Base-by-base conservation (phyloP, 129 eudicot species). In the Tagetes erecta region DNA sequence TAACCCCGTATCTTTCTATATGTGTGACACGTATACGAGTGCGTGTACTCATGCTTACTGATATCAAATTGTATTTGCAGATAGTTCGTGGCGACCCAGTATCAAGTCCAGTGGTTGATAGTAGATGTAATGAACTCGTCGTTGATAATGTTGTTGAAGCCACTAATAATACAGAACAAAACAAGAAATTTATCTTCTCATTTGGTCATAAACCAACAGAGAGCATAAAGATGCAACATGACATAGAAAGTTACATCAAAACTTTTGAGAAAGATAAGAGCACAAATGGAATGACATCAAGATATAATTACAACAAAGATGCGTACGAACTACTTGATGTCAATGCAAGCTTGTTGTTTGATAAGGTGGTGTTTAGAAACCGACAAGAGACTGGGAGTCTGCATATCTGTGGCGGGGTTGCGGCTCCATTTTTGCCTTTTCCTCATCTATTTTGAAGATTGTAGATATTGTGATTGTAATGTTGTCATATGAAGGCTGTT, bases 331-430 rank as follows among this genome's bases (percentile, higher is more conserved):
- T 53, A 65, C 58, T 44, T 8, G 79, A 75, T 9, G 73, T 68
- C 9, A 11, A n/a, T 3, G 96, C 89, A 62, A 73, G 81, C 66
- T 72, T 89, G 76, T 74, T 92, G 82, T 75, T 89, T 30, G 92
- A 92, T 67, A 82, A 80, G 74, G 81, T 89, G 39, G 46, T 78
- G 13, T 79, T 72, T 62, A 83, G 47, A 58, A 82, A 74, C 75
- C 83, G 87, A 74, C 85, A 84, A 44, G 94, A 84, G 70, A 87
- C 91, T 2, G 97, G 97, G 13, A 71, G 89, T 52, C 57, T 92
- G 82, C 85, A 83, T 51, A 67, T 87, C 14, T 92, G 96, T 51
- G 77, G 85, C 30, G 74, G 85, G 36, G 13, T 74, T 7, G 79
- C 73, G 5, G 47, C 65, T 10, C 79, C 91, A 1, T 83, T 81